These are phyloP conservation scores for Ustilago loliicola DNA, from an alignment of 1,284 basidiomycete species.

Conservation along the genomic window DNA sequence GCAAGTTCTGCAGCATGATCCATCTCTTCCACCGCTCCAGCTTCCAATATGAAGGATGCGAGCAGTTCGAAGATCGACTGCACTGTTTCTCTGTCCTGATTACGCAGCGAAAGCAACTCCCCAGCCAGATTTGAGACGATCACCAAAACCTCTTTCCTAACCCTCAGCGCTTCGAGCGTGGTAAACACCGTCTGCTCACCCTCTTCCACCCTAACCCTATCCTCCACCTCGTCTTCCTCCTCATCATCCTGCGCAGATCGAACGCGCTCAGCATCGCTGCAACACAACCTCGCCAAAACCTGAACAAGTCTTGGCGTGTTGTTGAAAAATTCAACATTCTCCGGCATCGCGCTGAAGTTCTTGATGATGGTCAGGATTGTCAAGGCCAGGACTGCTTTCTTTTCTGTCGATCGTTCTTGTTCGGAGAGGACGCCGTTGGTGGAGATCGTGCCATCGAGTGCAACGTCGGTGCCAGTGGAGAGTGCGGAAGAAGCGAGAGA, in stretches of 20 bases:
- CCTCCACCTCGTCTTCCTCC: slow-evolving; percentile 9
- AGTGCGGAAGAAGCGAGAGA: slow-evolving; percentile 18
- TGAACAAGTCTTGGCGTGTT: slow-evolving; percentile 78
- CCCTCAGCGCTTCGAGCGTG: slow-evolving; percentile 74
- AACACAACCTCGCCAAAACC: slow-evolving; percentile 72
- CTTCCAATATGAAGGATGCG: slow-evolving; percentile 82
- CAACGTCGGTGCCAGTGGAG: slow-evolving; percentile 8
- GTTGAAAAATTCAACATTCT: slow-evolving; percentile 81
- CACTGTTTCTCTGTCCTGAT: slow-evolving; percentile 72
- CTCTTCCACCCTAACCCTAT: neutral
- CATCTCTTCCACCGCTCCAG: slow-evolving; percentile 77
- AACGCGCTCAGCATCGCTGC: slow-evolving; percentile 68
- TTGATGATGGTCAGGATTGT: slow-evolving; percentile 84
- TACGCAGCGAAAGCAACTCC: slow-evolving; percentile 73
- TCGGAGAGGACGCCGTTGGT: slow-evolving; percentile 42
- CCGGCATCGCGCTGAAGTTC: slow-evolving; percentile 82
- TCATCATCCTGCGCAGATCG: slow-evolving; percentile 17
- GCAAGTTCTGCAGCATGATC: slow-evolving; percentile 72
- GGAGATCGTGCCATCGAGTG: slow-evolving; percentile 27
- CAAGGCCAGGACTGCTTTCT: slow-evolving; percentile 77
- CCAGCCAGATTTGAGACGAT: slow-evolving; percentile 79
- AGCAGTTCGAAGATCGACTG: slow-evolving; percentile 78
- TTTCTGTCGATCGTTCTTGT: slow-evolving; percentile 51
- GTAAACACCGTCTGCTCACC: slow-evolving; percentile 54
- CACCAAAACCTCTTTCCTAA: slow-evolving; percentile 83